A percentile compares a stretch with the other conserved stretches of the same genome.
These are phyloP conservation scores for Fusarium subtropicale DNA, from an alignment of 2,329 filamentous ascomycete genomes.

Conservation along the genomic window DNA sequence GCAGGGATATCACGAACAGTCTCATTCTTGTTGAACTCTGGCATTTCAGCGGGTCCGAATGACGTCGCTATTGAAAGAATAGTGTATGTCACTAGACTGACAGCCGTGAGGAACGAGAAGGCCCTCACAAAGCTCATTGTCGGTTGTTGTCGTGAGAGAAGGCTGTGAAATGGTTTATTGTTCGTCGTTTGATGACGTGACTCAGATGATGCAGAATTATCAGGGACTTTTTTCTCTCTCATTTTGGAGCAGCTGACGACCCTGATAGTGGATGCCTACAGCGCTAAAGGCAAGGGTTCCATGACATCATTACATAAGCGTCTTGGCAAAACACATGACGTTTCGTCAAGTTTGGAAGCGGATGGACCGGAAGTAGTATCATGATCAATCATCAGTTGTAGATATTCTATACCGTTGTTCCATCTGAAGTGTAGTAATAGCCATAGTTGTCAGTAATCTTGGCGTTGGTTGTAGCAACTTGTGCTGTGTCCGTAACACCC, in stretches of 20 bases:
- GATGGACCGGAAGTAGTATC: not conserved
- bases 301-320: constrained; percentile 38
- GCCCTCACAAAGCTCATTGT: constrained; percentile 29
- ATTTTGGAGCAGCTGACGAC: constrained; percentile 2
- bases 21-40: not conserved
- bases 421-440: rapidly evolving
- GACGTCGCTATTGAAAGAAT: constrained; percentile 26
- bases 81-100: constrained; percentile 22
- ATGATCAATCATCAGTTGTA: too few relatives aligned
- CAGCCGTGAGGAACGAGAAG: constrained; percentile 24
- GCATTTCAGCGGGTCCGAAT: not conserved
- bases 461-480: not conserved
- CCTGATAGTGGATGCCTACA: constrained; percentile 22
- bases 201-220: constrained; percentile 12
- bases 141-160: not conserved
- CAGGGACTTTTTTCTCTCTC: constrained; percentile 9
- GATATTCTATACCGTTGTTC: not conserved
- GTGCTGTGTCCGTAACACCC: not conserved
- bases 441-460: too few relatives aligned
- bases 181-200: not conserved
- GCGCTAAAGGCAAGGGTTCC: constrained; percentile 16
- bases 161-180: not conserved
- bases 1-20: constrained; percentile 43
- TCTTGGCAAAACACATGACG: constrained; percentile 6
- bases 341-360: not conserved